phyloP scores from a whole-genome alignment of 2,329 filamentous ascomycete genomes.

The Lachnellula occidentalis region DNA sequence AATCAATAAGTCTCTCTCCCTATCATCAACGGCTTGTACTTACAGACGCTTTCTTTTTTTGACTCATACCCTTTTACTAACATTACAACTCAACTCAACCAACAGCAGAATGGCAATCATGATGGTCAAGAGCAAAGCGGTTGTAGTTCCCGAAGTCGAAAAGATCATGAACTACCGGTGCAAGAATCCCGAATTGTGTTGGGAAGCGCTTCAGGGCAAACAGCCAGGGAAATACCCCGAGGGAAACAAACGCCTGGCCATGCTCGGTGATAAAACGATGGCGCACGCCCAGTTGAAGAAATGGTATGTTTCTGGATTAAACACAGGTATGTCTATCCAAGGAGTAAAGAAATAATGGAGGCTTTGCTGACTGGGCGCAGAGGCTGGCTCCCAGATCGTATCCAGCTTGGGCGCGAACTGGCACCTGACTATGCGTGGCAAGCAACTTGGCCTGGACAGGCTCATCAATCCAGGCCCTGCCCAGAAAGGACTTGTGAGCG shows the following conservation, averaged over 20 bases:
- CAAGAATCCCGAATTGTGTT: not conserved
- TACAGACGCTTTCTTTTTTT: too few species aligned
- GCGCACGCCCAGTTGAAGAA: not conserved
- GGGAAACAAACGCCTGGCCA: conserved; percentile 3
- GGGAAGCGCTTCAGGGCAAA: conserved; percentile 1
- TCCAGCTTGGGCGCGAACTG: not conserved
- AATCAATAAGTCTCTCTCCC: not conserved
- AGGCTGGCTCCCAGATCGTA: not conserved
- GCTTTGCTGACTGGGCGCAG: not conserved
- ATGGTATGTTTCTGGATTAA: not conserved
- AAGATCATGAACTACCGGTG: not conserved
- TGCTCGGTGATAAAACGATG: conserved; percentile 2
- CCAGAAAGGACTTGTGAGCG: conserved; percentile 2
- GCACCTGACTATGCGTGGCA: conserved; percentile 1
- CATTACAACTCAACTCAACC: not conserved
- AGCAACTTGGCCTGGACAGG: not conserved
- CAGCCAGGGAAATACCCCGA: not conserved
- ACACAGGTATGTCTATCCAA: not conserved
- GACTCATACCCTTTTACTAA: too few species aligned
- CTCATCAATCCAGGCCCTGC: conserved; percentile 5
- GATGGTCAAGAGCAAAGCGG: not conserved
- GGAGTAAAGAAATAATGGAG: not conserved
- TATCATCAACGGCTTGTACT: not conserved
- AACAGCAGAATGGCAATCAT: not conserved
- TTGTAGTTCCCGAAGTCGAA: not conserved